Conservation (phyloP, 768 basidiomycete genomes). For the Termitomyces bulborhizus region DNA sequence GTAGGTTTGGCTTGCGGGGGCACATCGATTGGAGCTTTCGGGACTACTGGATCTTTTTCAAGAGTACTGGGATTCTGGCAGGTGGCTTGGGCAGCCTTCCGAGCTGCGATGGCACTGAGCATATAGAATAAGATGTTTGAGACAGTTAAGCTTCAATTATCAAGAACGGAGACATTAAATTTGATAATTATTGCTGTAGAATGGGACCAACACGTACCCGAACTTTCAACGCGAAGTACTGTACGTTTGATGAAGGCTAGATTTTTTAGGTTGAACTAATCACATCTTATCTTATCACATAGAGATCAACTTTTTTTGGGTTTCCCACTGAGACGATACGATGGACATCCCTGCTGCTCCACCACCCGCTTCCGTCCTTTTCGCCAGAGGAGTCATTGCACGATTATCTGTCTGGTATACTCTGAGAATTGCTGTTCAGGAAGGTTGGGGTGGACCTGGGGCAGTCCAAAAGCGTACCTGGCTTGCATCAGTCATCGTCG, state of each 20-base stretch:
- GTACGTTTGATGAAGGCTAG: neutral
- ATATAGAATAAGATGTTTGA: slow-evolving; percentile 25
- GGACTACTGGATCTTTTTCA: slow-evolving; percentile 10
- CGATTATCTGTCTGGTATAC: slow-evolving; percentile 82
- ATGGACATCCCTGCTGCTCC: slow-evolving; percentile 25
- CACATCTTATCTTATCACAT: slow-evolving; percentile 11
- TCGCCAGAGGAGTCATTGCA: slow-evolving; percentile 83
- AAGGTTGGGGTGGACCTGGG: slow-evolving; percentile 82
- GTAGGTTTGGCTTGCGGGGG: slow-evolving; percentile 17
- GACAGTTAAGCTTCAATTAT: neutral
- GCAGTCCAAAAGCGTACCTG: slow-evolving; percentile 70
- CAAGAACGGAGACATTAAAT: neutral
- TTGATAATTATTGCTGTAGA: neutral
- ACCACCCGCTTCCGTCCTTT: slow-evolving; percentile 52
- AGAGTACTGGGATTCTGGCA: slow-evolving; percentile 10
- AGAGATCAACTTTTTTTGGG: neutral
- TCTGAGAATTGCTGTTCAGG: slow-evolving; percentile 78
- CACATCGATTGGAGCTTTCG: slow-evolving; percentile 4
- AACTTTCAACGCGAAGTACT: neutral
- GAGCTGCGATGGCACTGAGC: slow-evolving; percentile 70
- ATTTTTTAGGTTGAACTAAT: slow-evolving; percentile 4
- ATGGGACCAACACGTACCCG: neutral
- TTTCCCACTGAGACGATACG: neutral
- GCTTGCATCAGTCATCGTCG: slow-evolving; percentile 77
- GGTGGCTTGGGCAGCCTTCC: slow-evolving; percentile 49